Evolutionary conservation across 768 basidiomycete species (phyloP).

Genomic region (Tephrocybe sp.): DNA sequence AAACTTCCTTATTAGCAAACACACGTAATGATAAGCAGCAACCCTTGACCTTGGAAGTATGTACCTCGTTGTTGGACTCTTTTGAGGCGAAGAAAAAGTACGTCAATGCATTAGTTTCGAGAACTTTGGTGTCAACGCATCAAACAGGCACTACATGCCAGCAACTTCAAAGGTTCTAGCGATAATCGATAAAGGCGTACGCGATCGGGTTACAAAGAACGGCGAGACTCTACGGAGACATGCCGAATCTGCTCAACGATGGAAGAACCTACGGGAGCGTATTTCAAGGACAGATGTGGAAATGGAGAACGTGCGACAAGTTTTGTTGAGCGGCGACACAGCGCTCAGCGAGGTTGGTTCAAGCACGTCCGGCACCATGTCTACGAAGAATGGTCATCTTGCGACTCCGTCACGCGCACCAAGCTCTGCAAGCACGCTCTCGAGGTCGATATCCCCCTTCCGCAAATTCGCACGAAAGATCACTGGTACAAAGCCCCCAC

Average conservation of each 20-base stretch:
- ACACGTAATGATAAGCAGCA: constrained; percentile 45
- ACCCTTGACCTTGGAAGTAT: constrained; percentile 57
- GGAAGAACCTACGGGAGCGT: constrained; percentile 76
- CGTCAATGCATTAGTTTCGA: not conserved
- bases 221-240: constrained; percentile 90
- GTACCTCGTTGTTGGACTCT: constrained; percentile 64
- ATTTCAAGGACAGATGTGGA: constrained; percentile 79
- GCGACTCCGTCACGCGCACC: constrained; percentile 55
- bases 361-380: constrained; percentile 54
- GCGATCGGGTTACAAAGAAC: constrained; percentile 92
- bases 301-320: constrained; percentile 69
- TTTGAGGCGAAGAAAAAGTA: constrained; percentile 91
- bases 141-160: constrained; percentile 84
- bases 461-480: constrained; percentile 74
- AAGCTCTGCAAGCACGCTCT: constrained; percentile 55
- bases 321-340: constrained; percentile 48
- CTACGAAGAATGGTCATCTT: constrained; percentile 58
- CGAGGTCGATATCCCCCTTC: constrained; percentile 78
- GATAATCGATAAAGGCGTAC: constrained; percentile 92
- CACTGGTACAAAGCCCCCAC: constrained; percentile 42
- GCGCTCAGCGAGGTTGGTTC: constrained; percentile 69
- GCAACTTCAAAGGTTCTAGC: constrained; percentile 89
- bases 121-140: not conserved
- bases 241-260: constrained; percentile 84
- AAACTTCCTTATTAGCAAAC: constrained; percentile 43